Conservation (phyloP, 805 yeast genomes). For the Starmerella floris region DNA sequence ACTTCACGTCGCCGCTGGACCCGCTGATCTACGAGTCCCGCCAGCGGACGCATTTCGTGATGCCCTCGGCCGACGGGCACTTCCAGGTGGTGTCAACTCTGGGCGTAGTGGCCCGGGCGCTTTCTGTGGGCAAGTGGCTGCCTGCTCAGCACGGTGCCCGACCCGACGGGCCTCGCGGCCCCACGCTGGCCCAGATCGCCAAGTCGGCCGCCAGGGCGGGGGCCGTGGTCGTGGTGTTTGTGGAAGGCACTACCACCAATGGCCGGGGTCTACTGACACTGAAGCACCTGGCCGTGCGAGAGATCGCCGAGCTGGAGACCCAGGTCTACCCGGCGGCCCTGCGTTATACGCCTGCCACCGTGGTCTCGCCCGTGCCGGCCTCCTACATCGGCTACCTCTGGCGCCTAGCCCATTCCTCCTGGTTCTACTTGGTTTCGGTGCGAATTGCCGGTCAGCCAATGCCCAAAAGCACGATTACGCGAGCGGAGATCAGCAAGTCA, state of each 20-base stretch:
- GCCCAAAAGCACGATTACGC: conserved; percentile 9
- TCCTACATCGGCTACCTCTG: conserved; percentile 22
- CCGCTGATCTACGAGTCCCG: conserved; percentile 29
- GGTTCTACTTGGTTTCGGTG: conserved; percentile 23
- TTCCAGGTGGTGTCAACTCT: conserved; percentile 14
- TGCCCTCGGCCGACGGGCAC: conserved; percentile 33
- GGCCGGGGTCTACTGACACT: conserved; percentile 63
- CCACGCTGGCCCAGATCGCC: conserved; percentile 14
- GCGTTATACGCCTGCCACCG: conserved; percentile 26
- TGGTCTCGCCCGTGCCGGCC: conserved; percentile 28
- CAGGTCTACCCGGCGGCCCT: conserved; percentile 23
- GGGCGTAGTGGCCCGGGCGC: conserved; percentile 18
- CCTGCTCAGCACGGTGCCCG: not conserved
- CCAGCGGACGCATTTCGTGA: conserved; percentile 23
- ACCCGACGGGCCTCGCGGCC: not conserved
- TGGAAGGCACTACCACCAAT: conserved; percentile 79
- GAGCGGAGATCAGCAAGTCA: conserved; percentile 19
- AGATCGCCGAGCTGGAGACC: conserved; percentile 7
- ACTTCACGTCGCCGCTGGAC: conserved; percentile 49
- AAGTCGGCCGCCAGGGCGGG: conserved; percentile 26
- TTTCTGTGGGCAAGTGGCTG: conserved; percentile 1
- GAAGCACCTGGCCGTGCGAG: conserved; percentile 23
- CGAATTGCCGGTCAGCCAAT: conserved; percentile 25
- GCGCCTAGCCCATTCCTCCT: conserved; percentile 17
- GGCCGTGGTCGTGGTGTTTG: conserved; percentile 43